Percentiles rank a stretch among this genome's conserved stretches.
These are phyloP conservation scores for Candida loeiensis DNA, from an alignment of 805 yeast species.

Conservation along the genomic window DNA sequence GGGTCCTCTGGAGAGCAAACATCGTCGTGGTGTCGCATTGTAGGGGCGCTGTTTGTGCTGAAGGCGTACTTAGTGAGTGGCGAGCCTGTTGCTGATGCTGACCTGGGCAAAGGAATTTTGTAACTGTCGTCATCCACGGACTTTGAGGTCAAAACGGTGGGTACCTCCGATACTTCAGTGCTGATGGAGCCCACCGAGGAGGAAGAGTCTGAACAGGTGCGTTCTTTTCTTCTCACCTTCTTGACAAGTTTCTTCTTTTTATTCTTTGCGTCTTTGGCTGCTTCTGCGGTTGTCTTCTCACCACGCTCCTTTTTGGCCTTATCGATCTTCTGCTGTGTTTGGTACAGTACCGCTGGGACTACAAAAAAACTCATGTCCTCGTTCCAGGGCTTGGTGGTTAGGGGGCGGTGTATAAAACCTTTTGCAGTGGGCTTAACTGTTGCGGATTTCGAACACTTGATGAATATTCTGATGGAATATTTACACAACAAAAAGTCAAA, in stretches of 20 bases:
- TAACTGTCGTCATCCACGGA: conserved; percentile 1
- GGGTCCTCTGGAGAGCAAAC: background rate
- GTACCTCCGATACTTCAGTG: background rate
- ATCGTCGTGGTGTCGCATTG: background rate
- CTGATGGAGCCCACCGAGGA: conserved; percentile 2
- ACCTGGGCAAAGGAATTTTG: background rate
- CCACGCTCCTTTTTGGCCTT: conserved; percentile 14
- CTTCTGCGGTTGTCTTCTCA: conserved; percentile 15
- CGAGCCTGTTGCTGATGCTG: background rate
- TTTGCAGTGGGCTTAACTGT: no score
- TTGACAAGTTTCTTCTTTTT: conserved; percentile 12
- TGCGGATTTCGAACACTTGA: no score
- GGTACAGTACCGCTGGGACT: conserved; percentile 40
- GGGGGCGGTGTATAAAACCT: no score
- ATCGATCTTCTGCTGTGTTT: conserved; percentile 37
- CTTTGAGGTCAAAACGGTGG: background rate
- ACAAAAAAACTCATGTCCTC: conserved; percentile 39
- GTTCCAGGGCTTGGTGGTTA: no score
- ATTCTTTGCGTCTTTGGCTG: conserved; percentile 13
- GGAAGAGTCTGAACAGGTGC: conserved; percentile 5
- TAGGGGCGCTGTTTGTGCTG: background rate
- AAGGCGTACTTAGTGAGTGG: background rate
- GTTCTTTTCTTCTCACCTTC: background rate
- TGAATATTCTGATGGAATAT: background rate
- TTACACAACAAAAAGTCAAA: background rate